phyloP scores from a whole-genome alignment of 805 yeast species.

The Metschnikowia arizonensis region DNA sequence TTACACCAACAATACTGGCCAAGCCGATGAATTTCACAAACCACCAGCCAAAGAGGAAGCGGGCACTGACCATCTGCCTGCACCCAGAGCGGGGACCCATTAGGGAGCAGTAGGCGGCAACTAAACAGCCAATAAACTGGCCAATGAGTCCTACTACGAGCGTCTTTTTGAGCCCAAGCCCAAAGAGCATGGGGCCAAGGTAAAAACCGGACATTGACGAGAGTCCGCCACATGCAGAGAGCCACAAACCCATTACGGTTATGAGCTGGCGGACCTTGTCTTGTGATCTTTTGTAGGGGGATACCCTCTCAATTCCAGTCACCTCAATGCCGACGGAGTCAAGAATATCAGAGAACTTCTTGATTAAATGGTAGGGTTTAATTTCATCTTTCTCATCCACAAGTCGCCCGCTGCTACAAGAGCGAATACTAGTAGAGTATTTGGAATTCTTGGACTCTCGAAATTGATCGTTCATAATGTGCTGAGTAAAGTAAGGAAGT shows the following conservation, averaged over 20 bases:
- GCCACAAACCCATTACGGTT: constrained; percentile 71
- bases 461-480: constrained; percentile 2
- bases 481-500: not conserved
- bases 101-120: constrained; percentile 78
- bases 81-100: constrained; percentile 92
- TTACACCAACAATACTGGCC: constrained; percentile 66
- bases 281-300: constrained; percentile 60
- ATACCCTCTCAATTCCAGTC: constrained; percentile 73
- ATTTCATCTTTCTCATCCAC: constrained; percentile 13
- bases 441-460: not conserved
- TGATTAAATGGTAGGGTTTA: constrained; percentile 13
- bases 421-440: constrained; percentile 4
- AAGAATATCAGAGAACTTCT: constrained; percentile 24
- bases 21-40: constrained; percentile 72
- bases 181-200: constrained; percentile 68
- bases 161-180: constrained; percentile 62
- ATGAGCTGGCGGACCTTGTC: constrained; percentile 27
- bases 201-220: constrained; percentile 84
- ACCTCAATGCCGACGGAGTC: constrained; percentile 63
- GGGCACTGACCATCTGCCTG: constrained; percentile 80
- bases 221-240: constrained; percentile 82
- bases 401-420: constrained; percentile 6
- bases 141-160: constrained; percentile 61
- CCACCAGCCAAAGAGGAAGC: constrained; percentile 84
- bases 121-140: constrained; percentile 60